A percentile compares a stretch with the other conserved stretches of the same genome.
phyloP scores from a whole-genome alignment of 2,329 filamentous ascomycete genomes.

The Chalaropsis thielavioides region DNA sequence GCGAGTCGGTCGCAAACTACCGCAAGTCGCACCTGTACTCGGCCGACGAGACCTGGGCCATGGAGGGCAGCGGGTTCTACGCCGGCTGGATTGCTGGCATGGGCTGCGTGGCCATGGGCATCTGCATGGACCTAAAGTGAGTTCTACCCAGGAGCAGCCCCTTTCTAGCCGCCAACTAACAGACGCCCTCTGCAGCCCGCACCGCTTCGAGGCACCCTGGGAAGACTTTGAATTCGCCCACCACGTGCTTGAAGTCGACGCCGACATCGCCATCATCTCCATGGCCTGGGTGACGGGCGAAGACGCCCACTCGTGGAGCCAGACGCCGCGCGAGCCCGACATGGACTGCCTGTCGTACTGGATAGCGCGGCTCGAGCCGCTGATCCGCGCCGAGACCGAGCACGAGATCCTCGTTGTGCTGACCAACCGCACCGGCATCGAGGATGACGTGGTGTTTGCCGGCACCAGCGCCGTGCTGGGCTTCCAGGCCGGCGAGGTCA shows the following conservation, averaged over 20 bases:
- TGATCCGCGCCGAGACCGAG: conserved; percentile 36
- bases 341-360: conserved; percentile 63
- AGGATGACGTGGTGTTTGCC: conserved; percentile 53
- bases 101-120: conserved; percentile 42
- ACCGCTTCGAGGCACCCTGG: conserved; percentile 30
- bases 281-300: conserved; percentile 66
- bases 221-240: conserved; percentile 32
- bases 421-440: conserved; percentile 54
- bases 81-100: conserved; percentile 32
- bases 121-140: conserved; percentile 53
- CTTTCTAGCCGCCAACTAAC: no score
- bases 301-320: conserved; percentile 33
- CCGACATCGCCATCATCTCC: conserved; percentile 51
- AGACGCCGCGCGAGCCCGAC: conserved; percentile 44
- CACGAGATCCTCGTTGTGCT: conserved; percentile 55
- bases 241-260: conserved; percentile 40
- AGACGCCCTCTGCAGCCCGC: conserved; percentile 21
- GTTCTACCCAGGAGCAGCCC: conserved; percentile 18
- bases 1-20: conserved; percentile 47
- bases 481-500: conserved; percentile 49
- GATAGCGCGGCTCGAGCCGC: conserved; percentile 54
- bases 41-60: conserved; percentile 44
- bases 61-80: conserved; percentile 41
- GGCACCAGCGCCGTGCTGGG: conserved; percentile 60
- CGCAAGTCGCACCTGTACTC: conserved; percentile 43